Evolutionary conservation across 352 stramenopile genomes (phyloP), one percentile per base, ranked within the genome.

Genomic region (Phytopythium chamaehyphon): DNA sequence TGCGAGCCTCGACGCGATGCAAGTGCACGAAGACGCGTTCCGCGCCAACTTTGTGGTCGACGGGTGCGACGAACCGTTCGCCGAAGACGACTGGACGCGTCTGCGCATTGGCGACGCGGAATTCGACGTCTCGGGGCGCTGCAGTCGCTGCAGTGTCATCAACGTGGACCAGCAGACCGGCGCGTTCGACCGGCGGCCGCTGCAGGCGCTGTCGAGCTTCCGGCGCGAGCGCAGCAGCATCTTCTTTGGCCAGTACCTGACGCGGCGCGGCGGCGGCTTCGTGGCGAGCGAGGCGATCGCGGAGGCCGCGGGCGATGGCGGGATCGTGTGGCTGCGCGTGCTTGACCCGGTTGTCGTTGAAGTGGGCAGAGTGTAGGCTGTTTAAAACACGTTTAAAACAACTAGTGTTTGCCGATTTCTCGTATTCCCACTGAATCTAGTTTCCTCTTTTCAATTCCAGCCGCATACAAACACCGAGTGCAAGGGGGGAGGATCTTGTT

Each of bases 191-290:
- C 57, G 68, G 15, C 69, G 66, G 51, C 80, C 74, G 18, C 69
- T 96, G 39, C 79, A 89, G 51, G 69, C 81, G 28, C 75, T 96
- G 6, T 83, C 83, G 18, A 73, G 55, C 50, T 94, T 89, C 64
- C 74, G 83, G 2, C 73, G 84, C 22, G 62, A 93, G 49, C 73
- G 70, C 47, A 85, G 67, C 48, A 76, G 69, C 51, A 91, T 95
- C 48, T 82, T 90, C 62, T 95, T 96, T 53, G 83, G 84, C 12
- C 83, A 94, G 51, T 93, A 90, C 51, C 67, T 93, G 21, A 72
- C 63, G 37, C 47, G 57, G 26, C 38, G 16, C 11, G 19, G 10
- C 8, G 19, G 14, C 36, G 33, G n/a, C n/a, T n/a, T n/a, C n/a
- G n/a, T n/a, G n/a, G n/a, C n/a, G n/a, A n/a, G n/a, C n/a, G n/a